Conservation (phyloP, 2,329 filamentous ascomycete species). For the Dendrostoma leiphaemia region DNA sequence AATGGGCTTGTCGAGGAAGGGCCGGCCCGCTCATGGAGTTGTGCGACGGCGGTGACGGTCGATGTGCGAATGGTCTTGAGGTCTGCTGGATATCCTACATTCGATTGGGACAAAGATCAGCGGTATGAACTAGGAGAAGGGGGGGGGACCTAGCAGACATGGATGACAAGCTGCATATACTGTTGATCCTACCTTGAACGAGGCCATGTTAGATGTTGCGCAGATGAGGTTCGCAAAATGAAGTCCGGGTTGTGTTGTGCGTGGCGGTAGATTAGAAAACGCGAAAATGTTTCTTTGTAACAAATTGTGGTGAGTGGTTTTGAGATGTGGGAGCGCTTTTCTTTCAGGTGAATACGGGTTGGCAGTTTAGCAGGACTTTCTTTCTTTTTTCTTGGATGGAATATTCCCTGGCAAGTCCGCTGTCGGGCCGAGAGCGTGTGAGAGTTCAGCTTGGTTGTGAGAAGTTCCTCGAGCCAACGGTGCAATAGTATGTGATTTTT, state of each 20-base stretch:
- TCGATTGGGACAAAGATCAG: slow-evolving; percentile 35
- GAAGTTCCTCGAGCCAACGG: no score
- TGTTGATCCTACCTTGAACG: slow-evolving; percentile 53
- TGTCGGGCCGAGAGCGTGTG: not conserved
- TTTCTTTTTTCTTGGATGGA: not conserved
- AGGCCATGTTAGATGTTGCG: slow-evolving; percentile 53
- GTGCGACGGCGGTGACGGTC: slow-evolving; percentile 54
- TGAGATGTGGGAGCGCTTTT: no score
- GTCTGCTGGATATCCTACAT: slow-evolving; percentile 62
- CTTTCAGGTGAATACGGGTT: no score
- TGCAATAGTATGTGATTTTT: no score
- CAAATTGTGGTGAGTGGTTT: no score
- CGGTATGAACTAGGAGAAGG: slow-evolving; percentile 28
- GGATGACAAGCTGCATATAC: slow-evolving; percentile 18
- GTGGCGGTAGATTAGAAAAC: no score
- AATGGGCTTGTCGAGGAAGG: slow-evolving; percentile 59
- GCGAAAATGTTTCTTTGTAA: no score
- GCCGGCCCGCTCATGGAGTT: slow-evolving; percentile 58
- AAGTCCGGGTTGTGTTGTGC: no score
- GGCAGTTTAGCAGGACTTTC: not conserved
- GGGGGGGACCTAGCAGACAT: slow-evolving; percentile 26
- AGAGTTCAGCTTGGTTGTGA: no score
- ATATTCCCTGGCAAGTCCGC: not conserved
- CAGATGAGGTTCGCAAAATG: slow-evolving; percentile 10
- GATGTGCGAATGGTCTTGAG: slow-evolving; percentile 65